phyloP scores from a whole-genome alignment of 2,329 filamentous ascomycete genomes.

The Ascochyta viciae-villosae region DNA sequence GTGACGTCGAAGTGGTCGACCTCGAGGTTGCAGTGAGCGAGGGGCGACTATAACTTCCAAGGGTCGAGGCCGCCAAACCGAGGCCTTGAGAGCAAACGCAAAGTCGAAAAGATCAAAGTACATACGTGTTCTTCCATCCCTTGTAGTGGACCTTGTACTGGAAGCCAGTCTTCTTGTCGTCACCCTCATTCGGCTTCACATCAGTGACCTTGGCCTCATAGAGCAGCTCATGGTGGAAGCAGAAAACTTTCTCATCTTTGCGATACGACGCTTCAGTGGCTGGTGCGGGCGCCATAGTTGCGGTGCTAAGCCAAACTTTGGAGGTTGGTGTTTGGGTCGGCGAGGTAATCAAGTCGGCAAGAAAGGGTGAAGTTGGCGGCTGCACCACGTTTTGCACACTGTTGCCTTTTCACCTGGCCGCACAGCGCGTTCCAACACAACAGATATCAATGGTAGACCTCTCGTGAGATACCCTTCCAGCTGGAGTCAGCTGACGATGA shows the following conservation, averaged over 20 bases:
- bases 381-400: slow-evolving; percentile 28
- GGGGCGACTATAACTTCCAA: slow-evolving; percentile 22
- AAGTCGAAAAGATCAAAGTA: slow-evolving; percentile 35
- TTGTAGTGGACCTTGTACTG: slow-evolving; percentile 98
- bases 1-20: slow-evolving; percentile 21
- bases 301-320: slow-evolving; percentile 14
- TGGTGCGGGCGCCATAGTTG: slow-evolving; percentile 61
- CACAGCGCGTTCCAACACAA: slow-evolving; percentile 11
- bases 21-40: slow-evolving; percentile 11
- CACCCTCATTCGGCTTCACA: slow-evolving; percentile 66
- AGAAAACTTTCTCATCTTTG: slow-evolving; percentile 90
- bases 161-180: slow-evolving; percentile 75
- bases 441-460: neutral
- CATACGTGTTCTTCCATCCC: slow-evolving; percentile 96
- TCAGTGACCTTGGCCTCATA: slow-evolving; percentile 98
- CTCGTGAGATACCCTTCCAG: neutral
- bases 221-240: slow-evolving; percentile 95
- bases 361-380: slow-evolving; percentile 20
- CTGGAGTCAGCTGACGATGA: slow-evolving; percentile 14
- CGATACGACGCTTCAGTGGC: slow-evolving; percentile 62
- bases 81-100: neutral
- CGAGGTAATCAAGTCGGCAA: slow-evolving; percentile 20
- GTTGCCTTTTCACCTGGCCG: slow-evolving; percentile 12
- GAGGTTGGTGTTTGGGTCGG: slow-evolving; percentile 16
- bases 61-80: neutral